Percentiles rank a stretch among this genome's conserved stretches.
phyloP scores from a whole-genome alignment of 2,329 filamentous ascomycete genomes.

The Zymoseptoria ardabiliae region DNA sequence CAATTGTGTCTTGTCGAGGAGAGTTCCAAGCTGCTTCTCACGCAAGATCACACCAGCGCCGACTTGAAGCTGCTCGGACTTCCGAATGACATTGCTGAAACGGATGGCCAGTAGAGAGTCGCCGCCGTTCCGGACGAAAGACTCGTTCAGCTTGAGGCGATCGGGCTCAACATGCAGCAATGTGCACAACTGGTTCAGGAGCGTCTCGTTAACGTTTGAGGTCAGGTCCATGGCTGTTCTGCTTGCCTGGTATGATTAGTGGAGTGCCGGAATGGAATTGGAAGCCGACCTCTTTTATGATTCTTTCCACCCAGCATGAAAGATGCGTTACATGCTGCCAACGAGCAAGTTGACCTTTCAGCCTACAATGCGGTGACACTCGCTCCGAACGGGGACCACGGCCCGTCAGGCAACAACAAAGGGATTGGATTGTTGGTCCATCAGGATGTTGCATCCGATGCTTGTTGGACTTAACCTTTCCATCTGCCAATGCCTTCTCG shows the following conservation, averaged over 20 bases:
- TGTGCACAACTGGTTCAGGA: neutral
- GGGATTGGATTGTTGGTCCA: neutral
- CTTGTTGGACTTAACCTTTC: neutral
- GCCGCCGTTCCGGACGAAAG: slow-evolving; percentile 2
- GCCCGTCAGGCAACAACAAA: neutral
- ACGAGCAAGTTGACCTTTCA: neutral
- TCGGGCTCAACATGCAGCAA: neutral
- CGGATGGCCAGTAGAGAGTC: slow-evolving; percentile 2
- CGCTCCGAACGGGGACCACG: neutral
- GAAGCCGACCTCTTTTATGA: neutral
- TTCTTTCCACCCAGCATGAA: neutral
- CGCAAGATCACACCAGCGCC: slow-evolving; percentile 1
- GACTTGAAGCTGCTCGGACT: neutral
- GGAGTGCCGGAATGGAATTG: neutral
- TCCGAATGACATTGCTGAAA: slow-evolving; percentile 2
- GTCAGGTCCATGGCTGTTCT: neutral
- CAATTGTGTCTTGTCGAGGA: slow-evolving; percentile 1
- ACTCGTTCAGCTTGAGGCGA: slow-evolving; percentile 2
- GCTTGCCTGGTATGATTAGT: neutral
- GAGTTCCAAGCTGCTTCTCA: neutral
- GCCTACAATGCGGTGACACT: neutral
- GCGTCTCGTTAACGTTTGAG: neutral
- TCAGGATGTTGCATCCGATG: neutral
- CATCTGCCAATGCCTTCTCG: slow-evolving; percentile 37
- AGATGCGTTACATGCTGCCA: neutral